phyloP scores from a whole-genome alignment of 2,329 filamentous ascomycete genomes.

The Verticillium nubilum region DNA sequence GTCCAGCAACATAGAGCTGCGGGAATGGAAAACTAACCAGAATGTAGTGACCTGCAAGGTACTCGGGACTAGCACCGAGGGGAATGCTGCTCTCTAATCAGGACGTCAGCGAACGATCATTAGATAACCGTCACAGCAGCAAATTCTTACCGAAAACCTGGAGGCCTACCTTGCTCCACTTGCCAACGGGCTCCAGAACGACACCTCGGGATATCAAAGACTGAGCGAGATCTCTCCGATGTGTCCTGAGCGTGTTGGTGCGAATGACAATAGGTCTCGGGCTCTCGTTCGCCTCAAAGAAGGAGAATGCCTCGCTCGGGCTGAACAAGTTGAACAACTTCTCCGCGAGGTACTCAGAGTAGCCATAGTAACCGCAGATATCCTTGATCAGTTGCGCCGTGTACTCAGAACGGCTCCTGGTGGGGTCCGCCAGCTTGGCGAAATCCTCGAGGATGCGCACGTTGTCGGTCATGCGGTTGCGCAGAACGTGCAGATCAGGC shows the following conservation, averaged over 20 bases:
- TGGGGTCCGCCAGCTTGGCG: conserved; percentile 71
- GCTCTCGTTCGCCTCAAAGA: conserved; percentile 98
- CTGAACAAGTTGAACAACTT: conserved; percentile 93
- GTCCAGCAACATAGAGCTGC: background rate
- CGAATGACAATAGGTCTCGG: conserved; percentile 90
- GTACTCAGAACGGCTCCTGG: conserved; percentile 82
- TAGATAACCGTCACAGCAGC: background rate
- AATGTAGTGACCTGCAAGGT: conserved; percentile 96
- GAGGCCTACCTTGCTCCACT: conserved; percentile 97
- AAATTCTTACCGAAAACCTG: conserved; percentile 67
- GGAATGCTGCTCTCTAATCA: conserved; percentile 61
- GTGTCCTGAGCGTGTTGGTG: conserved; percentile 85
- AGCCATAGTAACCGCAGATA: conserved; percentile 94
- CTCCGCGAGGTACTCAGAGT: conserved; percentile 89
- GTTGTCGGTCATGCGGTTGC: conserved; percentile 86
- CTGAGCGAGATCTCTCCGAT: conserved; percentile 77
- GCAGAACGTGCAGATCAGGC: conserved; percentile 83
- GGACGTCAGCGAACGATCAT: background rate
- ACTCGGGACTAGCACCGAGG: conserved; percentile 92
- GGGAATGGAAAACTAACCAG: conserved; percentile 32
- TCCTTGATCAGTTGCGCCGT: conserved; percentile 82
- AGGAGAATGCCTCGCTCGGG: conserved; percentile 89
- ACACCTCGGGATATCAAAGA: conserved; percentile 94
- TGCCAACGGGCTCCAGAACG: conserved; percentile 91
- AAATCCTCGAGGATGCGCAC: conserved; percentile 90